These are phyloP conservation scores for Penicillium sp. DNA, from an alignment of 2,329 filamentous ascomycete genomes.

Conservation along the genomic window DNA sequence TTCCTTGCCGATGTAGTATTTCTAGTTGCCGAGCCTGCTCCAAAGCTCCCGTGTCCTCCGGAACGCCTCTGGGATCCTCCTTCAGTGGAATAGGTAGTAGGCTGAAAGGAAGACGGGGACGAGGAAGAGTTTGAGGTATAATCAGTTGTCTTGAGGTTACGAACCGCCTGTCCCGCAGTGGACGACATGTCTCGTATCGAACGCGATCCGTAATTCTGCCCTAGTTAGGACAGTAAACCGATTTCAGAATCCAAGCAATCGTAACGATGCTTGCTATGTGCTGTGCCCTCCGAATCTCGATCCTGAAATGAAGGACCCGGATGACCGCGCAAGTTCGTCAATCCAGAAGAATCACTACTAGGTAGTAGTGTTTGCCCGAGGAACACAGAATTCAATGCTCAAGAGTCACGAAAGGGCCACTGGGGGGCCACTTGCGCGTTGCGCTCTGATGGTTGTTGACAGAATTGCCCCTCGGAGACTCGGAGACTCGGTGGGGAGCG, in stretches of 20 bases:
- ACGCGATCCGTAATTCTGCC: not conserved
- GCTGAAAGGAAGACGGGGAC: slow-evolving; percentile 31
- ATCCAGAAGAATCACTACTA: not conserved
- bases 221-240: not conserved
- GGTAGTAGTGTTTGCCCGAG: not conserved
- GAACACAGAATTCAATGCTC: not conserved
- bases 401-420: slow-evolving; percentile 2
- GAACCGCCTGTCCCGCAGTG: slow-evolving; percentile 31
- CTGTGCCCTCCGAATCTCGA: not conserved
- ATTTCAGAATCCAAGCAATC: not conserved
- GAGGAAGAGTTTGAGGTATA: slow-evolving; percentile 32
- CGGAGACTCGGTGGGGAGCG: slow-evolving; percentile 9
- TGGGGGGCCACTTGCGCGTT: slow-evolving; percentile 9
- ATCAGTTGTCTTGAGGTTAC: slow-evolving; percentile 35
- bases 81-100: slow-evolving; percentile 27
- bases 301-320: not conserved
- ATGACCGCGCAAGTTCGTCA: not conserved
- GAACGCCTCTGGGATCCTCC: slow-evolving; percentile 36
- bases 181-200: slow-evolving; percentile 37
- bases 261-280: not conserved
- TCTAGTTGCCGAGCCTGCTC: slow-evolving; percentile 36
- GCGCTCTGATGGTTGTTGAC: slow-evolving; percentile 11
- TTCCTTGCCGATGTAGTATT: slow-evolving; percentile 54
- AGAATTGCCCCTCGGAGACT: slow-evolving; percentile 11
- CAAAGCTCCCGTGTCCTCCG: slow-evolving; percentile 39